These are phyloP conservation scores for Tetraselmis chui DNA, from an alignment of 139 green algal species.

Conservation along the genomic window DNA sequence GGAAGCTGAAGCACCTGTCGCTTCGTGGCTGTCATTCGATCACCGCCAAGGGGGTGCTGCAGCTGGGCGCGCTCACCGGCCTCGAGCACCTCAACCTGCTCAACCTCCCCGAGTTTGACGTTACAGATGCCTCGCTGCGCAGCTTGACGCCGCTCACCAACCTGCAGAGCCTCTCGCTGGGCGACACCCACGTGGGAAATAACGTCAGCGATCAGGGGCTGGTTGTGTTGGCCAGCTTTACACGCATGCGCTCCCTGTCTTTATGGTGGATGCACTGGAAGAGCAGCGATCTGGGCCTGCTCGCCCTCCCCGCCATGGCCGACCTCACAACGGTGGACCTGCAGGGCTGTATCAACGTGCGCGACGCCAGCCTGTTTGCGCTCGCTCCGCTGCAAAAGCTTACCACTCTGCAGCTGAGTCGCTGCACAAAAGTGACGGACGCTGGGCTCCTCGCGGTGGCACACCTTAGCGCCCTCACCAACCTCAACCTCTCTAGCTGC, in stretches of 20 bases:
- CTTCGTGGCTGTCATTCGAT: constrained; percentile 11
- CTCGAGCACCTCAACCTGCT: constrained; percentile 31
- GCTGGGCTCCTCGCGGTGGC: constrained; percentile 8
- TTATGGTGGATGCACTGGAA: constrained; percentile 14
- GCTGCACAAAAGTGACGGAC: constrained; percentile 9
- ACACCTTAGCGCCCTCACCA: neutral
- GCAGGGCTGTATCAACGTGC: constrained; percentile 13
- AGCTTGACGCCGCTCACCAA: constrained; percentile 19
- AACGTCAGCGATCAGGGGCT: constrained; percentile 15
- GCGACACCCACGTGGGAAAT: constrained; percentile 22
- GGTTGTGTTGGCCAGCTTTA: constrained; percentile 6
- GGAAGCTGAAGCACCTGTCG: constrained; percentile 3
- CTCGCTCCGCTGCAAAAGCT: constrained; percentile 7
- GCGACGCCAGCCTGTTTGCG: constrained; percentile 17
- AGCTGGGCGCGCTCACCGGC: constrained; percentile 14
- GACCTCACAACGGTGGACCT: constrained; percentile 1
- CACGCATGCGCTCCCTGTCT: constrained; percentile 4
- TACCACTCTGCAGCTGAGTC: neutral
- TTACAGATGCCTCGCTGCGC: constrained; percentile 20
- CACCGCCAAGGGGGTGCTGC: constrained; percentile 4
- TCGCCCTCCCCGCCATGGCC: neutral
- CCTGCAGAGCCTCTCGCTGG: constrained; percentile 23
- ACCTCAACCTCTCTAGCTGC: constrained; percentile 5
- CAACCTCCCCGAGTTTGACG: constrained; percentile 18
- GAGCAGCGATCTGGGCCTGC: constrained; percentile 3